Base-by-base conservation (phyloP, 192 early-diverging fungal genomes). In the Paraglomus brasilianum region DNA sequence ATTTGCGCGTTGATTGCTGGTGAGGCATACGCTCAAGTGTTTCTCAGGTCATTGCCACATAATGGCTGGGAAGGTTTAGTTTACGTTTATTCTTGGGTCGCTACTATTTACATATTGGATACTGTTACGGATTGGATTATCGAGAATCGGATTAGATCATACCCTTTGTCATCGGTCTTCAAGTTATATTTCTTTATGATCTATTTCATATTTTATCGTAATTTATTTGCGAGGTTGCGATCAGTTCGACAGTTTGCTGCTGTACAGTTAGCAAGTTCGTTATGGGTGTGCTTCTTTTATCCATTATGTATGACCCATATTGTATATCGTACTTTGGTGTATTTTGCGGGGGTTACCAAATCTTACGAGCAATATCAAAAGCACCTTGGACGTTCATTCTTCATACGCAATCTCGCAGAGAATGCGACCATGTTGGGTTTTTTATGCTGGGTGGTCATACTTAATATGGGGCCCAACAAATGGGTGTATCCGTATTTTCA, bases 181-280 rank as follows among this genome's bases (percentile, higher is more conserved):
- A 86, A 86, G 62, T 77, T 90, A 57, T 91, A 91, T 66, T 91
- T 89, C 58, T 90, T 88, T 72, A 89, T 89, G 83, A 87, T 88
- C 21, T 91, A 91, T 70, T 91, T 90, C 67, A 89, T 91, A 61
- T 91, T 91, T 70, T 90, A 91, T 74, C 82, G 90, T 52, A 91
- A 88, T 61, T 68, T 91, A 57, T 91, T 91, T 75, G 88, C 86
- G 17, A 82, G 88, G 1, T 75, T 91, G 43, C 85, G 88, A 62
- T 85, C 86, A 3, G 80, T 80, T 14, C 83, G 88, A 46, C 88
- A 89, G 59, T 87, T 88, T 45, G 70, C 87, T 19, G 67, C 82
- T 17, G 77, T 91, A 51, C 90, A 91, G 71, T 67, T 88, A 43
- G 88, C 80, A 6, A 87, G 85, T 15, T 89, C 86, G 2, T 80